Conservation (phyloP, 306 rosid species). For the Glycyrrhiza uralensis region DNA sequence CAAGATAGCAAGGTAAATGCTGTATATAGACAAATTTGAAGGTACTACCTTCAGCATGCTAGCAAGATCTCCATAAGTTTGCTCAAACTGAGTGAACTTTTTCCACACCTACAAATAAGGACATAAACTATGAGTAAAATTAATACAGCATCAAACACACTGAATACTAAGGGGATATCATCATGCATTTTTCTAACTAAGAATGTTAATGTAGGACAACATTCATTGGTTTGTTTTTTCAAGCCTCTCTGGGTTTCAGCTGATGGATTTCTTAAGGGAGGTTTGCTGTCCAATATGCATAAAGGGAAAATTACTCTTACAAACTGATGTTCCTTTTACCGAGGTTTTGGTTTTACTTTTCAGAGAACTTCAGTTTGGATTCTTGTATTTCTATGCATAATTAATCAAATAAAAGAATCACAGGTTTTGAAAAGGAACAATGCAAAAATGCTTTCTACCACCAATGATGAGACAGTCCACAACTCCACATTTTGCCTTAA, state of each 20-base stretch:
- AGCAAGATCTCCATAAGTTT: conserved; percentile 89
- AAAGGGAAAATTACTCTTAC: background rate
- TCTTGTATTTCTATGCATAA: background rate
- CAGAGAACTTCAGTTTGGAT: background rate
- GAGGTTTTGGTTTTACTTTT: background rate
- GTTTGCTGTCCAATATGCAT: background rate
- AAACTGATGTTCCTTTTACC: background rate
- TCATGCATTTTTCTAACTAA: background rate
- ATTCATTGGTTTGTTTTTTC: background rate
- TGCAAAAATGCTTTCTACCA: background rate
- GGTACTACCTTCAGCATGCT: conserved; percentile 82
- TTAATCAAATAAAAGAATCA: background rate
- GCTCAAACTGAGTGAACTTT: conserved; percentile 78
- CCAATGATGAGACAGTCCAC: background rate
- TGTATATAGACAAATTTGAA: background rate
- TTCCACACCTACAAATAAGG: conserved; percentile 72
- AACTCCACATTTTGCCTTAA: background rate
- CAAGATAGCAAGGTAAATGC: background rate
- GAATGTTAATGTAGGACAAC: background rate
- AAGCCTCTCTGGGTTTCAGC: background rate
- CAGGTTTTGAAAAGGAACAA: background rate
- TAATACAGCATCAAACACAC: background rate
- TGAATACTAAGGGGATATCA: background rate
- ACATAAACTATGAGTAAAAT: background rate
- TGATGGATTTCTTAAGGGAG: background rate